These are phyloP conservation scores for Crotalaria pallida DNA, from an alignment of 306 rosid species.

Conservation along the genomic window DNA sequence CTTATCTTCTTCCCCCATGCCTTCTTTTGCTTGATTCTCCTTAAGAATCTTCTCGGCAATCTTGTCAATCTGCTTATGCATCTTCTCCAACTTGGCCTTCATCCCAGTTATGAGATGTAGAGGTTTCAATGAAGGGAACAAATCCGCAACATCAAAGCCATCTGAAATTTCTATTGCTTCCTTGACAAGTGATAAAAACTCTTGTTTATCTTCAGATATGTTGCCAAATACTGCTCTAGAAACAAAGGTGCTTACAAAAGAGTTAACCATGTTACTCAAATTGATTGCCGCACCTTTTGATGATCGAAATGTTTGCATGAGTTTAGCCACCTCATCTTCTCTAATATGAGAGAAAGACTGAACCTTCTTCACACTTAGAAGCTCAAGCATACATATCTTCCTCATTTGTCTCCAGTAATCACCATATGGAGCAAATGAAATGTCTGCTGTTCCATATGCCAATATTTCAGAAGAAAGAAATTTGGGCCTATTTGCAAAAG, in stretches of 20 bases:
- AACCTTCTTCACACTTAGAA: slow-evolving; percentile 40
- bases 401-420: slow-evolving; percentile 53
- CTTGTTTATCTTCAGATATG: slow-evolving; percentile 8
- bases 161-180: background rate
- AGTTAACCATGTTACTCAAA: background rate
- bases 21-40: slow-evolving; percentile 1
- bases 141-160: slow-evolving; percentile 32
- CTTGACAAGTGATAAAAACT: background rate
- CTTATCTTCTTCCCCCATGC: background rate
- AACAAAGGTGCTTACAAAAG: background rate
- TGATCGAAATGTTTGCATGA: slow-evolving; percentile 21
- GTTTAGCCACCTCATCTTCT: slow-evolving; percentile 36
- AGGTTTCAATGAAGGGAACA: slow-evolving; percentile 27
- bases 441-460: too few relatives aligned
- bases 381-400: slow-evolving; percentile 35
- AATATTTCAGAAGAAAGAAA: too few relatives aligned
- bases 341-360: slow-evolving; percentile 36
- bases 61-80: slow-evolving; percentile 18
- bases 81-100: slow-evolving; percentile 13
- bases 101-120: slow-evolving; percentile 17
- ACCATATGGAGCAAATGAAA: too few relatives aligned
- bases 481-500: too few relatives aligned
- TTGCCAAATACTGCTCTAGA: slow-evolving; percentile 28
- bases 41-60: slow-evolving; percentile 14
- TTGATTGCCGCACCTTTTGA: slow-evolving; percentile 19